Base-by-base conservation (phyloP, 495 filamentous ascomycete genomes). In the Penicillium simplicissimum region DNA sequence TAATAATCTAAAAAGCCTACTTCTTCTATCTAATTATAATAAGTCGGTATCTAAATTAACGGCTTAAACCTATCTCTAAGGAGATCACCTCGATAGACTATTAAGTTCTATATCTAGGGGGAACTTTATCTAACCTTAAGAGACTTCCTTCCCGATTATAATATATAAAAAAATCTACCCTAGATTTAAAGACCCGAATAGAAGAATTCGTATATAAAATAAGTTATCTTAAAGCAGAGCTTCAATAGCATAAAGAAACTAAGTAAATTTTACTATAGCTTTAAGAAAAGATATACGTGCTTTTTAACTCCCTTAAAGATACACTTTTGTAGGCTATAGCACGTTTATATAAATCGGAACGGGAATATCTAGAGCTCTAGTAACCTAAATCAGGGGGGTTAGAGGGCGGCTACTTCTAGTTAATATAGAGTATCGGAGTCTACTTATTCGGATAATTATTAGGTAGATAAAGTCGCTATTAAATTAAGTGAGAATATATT, bases 211-310 rank as follows among this genome's bases (percentile, higher is more conserved):
- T 23, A 0, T 51, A 51, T 33, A 11, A 51, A 51, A 28, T 51
- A 11, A 51, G 47, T 2, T 51, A 51, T 33, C 28, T 51, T 1
- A 51, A 51, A 8, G 47, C 47, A 15, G 47, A 51, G 47, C 47
- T 51, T 51, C 23, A 51, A 51, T 51, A 10, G 47, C 47, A 51
- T 23, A 51, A 51, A 51, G 47, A 51, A 23, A 51, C 47, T 10
- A 51, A 51, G 31, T 10, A 51, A 51, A 51, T 51, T 33, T 33
- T 51, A 28, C n/a, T 51, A 11, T 10, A 33, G 23, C 47, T 51
- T 51, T 10, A 51, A 33, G 23, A 31, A 51, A 10, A 15, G 47
- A 51, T 51, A 11, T 51, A 28, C n/a, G 23, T 10, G n/a, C 1
- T 51, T 28, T 51, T 51, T 7, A 33, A 33, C 7, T 51, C 23